Conservation (phyloP, 805 yeast genomes). For the Candida namnaoensis region DNA sequence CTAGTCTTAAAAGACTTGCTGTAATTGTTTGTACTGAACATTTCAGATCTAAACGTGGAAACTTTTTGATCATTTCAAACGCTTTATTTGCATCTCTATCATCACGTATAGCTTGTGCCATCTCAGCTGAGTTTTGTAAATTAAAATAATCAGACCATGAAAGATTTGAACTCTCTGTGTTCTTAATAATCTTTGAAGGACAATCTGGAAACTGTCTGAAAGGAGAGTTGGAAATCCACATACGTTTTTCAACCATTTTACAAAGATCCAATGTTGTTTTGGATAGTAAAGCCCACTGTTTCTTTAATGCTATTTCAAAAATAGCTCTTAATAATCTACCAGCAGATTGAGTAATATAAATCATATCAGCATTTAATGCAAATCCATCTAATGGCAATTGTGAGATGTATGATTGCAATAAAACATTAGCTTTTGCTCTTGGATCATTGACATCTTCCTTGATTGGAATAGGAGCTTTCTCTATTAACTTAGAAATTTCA, state of each 20-base stretch:
- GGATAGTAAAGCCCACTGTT: constrained; percentile 64
- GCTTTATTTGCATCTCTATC: constrained; percentile 57
- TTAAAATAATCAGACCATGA: constrained; percentile 78
- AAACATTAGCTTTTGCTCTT: constrained; percentile 65
- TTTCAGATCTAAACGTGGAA: constrained; percentile 58
- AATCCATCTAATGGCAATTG: constrained; percentile 71
- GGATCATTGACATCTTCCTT: constrained; percentile 65
- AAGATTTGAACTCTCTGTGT: constrained; percentile 70
- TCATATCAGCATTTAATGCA: constrained; percentile 89
- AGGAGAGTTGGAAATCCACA: constrained; percentile 85
- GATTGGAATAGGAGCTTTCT: constrained; percentile 80
- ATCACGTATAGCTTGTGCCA: constrained; percentile 73
- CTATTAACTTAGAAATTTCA: constrained; percentile 63
- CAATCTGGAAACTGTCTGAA: constrained; percentile 74
- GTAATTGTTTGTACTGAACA: constrained; percentile 75
- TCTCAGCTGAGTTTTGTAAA: constrained; percentile 58
- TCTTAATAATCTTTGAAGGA: constrained; percentile 60
- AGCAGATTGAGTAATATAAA: constrained; percentile 87
- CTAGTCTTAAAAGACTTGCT: constrained; percentile 53
- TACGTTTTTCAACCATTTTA: constrained; percentile 69
- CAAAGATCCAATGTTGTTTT: constrained; percentile 52
- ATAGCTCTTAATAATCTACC: constrained; percentile 83
- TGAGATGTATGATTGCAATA: constrained; percentile 85
- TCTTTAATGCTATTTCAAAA: constrained; percentile 63
- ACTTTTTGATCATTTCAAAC: constrained; percentile 52